phyloP scores from a whole-genome alignment of 78 protist genomes.

The Protostelium mycophagum region DNA sequence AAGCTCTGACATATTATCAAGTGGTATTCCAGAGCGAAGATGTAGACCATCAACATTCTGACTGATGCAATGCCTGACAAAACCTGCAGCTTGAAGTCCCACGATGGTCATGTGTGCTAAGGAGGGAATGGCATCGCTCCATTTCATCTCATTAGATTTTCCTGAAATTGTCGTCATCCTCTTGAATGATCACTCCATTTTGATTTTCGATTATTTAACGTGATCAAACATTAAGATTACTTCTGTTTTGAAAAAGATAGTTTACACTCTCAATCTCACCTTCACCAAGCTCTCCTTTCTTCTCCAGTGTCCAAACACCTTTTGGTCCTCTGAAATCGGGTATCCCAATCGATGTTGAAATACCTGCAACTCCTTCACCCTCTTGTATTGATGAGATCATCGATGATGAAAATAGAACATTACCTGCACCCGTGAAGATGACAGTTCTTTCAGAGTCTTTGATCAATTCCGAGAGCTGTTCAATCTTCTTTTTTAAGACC shows the following conservation, averaged over 20 bases:
- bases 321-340: constrained; percentile 59
- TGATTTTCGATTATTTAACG: too few relatives aligned
- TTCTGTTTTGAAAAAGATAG: not conserved
- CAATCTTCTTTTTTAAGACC: not conserved
- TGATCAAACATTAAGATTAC: too few relatives aligned
- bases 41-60: constrained; percentile 10
- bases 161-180: not conserved
- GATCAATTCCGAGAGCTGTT: not conserved
- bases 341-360: constrained; percentile 37
- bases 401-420: not conserved
- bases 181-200: too few relatives aligned
- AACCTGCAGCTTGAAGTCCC: not conserved
- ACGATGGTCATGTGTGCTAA: constrained; percentile 12
- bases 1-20: not conserved
- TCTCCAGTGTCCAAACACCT: constrained; percentile 45
- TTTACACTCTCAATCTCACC: not conserved
- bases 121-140: not conserved
- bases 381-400: too few relatives aligned
- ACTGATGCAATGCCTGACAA: not conserved
- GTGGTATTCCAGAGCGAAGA: constrained; percentile 11
- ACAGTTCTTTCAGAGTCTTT: not conserved
- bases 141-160: not conserved
- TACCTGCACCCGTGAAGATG: not conserved
- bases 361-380: too few relatives aligned
- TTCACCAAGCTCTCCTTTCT: not conserved